These are phyloP conservation scores for Pichia kudriavzevii DNA, from an alignment of 1,139 yeast genomes.

Conservation along the genomic window DNA sequence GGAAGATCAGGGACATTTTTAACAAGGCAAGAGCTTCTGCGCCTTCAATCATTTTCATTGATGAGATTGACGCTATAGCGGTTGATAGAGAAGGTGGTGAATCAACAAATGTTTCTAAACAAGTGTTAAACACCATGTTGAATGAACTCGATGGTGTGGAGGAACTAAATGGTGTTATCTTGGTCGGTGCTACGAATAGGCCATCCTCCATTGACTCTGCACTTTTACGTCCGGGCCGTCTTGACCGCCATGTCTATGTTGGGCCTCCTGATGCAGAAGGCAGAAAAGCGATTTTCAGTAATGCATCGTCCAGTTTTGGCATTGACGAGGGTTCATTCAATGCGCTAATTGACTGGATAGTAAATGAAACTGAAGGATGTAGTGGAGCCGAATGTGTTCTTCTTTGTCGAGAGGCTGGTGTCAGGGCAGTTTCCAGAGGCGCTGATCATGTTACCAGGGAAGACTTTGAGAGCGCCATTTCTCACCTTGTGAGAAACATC, in stretches of 20 bases:
- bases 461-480: slow-evolving; percentile 69
- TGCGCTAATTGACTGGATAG: slow-evolving; percentile 44
- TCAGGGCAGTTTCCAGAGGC: slow-evolving; percentile 55
- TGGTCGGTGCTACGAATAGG: slow-evolving; percentile 91
- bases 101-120: slow-evolving; percentile 66
- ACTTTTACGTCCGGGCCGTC: slow-evolving; percentile 83
- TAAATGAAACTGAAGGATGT: slow-evolving; percentile 70
- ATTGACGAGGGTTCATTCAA: slow-evolving; percentile 33
- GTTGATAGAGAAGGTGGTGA: slow-evolving; percentile 57
- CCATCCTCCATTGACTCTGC: slow-evolving; percentile 93
- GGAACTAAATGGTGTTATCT: slow-evolving; percentile 83
- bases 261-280: slow-evolving; percentile 84
- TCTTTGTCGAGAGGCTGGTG: slow-evolving; percentile 90
- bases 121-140: slow-evolving; percentile 80
- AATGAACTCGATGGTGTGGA: slow-evolving; percentile 97
- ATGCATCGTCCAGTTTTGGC: slow-evolving; percentile 51
- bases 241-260: slow-evolving; percentile 87
- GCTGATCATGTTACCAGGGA: slow-evolving; percentile 45
- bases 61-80: slow-evolving; percentile 90
- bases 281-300: slow-evolving; percentile 63
- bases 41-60: slow-evolving; percentile 88
- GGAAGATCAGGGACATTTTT: slow-evolving; percentile 81
- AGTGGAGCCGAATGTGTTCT: slow-evolving; percentile 95
- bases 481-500: slow-evolving; percentile 65
- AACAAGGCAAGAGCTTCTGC: slow-evolving; percentile 89